A percentile compares a stretch with the other conserved stretches of the same genome.
Conservation (phyloP, 192 early-diverging fungal species). For the Coemansia sp. region DNA sequence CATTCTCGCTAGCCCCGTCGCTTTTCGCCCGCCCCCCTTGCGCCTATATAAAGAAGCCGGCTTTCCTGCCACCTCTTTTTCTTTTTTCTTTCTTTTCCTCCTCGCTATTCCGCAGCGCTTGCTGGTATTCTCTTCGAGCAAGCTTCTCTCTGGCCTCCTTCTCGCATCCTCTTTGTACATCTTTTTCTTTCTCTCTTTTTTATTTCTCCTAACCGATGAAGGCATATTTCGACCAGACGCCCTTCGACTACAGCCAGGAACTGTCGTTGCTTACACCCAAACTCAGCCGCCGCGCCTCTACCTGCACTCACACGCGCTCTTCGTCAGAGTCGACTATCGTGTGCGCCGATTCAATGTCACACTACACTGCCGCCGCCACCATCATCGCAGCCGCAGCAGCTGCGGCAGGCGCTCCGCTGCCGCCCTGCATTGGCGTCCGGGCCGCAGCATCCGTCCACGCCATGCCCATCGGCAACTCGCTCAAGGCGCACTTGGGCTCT, state of each 20-base stretch:
- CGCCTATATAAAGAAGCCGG: not conserved
- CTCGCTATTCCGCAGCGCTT: not conserved
- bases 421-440: not conserved
- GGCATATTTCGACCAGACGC: constrained; percentile 8
- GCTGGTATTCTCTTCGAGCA: not conserved
- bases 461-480: not conserved
- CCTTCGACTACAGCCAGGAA: constrained; percentile 3
- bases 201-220: not conserved
- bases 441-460: constrained; percentile 7
- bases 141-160: not conserved
- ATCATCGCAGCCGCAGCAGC: constrained; percentile 11
- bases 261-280: constrained; percentile 4
- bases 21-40: not conserved
- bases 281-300: not conserved
- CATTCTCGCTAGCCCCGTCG: not conserved
- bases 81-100: not conserved
- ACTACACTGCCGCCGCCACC: constrained; percentile 1
- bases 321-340: constrained; percentile 38
- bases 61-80: not conserved
- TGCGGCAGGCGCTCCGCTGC: constrained; percentile 1
- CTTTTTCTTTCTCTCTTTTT: not conserved
- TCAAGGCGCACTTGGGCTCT: constrained; percentile 4
- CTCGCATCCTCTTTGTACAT: not conserved
- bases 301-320: constrained; percentile 34
- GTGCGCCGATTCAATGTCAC: constrained; percentile 9